phyloP scores from a whole-genome alignment of 495 filamentous ascomycete species.

The Trypethelium eluteriae region DNA sequence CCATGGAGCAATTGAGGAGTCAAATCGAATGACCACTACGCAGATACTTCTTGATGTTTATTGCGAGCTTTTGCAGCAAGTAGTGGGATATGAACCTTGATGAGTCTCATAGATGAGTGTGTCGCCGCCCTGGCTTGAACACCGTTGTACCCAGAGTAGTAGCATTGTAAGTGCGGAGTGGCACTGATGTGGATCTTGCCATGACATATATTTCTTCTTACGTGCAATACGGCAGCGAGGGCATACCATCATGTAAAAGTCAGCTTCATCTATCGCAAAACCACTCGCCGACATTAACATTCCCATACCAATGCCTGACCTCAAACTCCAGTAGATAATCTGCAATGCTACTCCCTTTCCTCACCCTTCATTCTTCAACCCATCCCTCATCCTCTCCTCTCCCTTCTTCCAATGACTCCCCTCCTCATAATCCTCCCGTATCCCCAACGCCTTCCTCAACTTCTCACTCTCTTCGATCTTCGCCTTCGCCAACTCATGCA shows the following conservation, averaged over 20 bases:
- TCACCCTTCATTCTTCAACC: constrained; percentile 42
- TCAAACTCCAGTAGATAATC: neutral
- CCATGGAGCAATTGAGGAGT: too few species aligned
- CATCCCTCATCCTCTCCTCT: constrained; percentile 60
- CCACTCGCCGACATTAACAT: neutral
- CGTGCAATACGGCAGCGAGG: too few species aligned
- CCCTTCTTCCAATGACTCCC: constrained; percentile 65
- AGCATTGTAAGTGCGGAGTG: too few species aligned
- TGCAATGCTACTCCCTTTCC: constrained; percentile 30
- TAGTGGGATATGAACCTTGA: neutral
- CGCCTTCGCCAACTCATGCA: constrained; percentile 90
- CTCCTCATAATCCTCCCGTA: constrained; percentile 81
- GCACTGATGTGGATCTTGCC: too few species aligned
- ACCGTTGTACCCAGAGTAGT: too few species aligned
- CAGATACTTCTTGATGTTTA: too few species aligned
- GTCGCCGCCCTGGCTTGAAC: too few species aligned
- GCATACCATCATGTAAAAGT: too few species aligned
- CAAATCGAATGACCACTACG: too few species aligned
- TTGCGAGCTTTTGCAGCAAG: neutral
- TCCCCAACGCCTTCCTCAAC: constrained; percentile 79
- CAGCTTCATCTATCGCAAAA: neutral
- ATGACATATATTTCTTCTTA: too few species aligned
- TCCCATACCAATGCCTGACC: neutral
- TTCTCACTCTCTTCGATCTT: constrained; percentile 95
- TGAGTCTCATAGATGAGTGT: neutral